Evolutionary conservation across 2,329 filamentous ascomycete species (phyloP), one percentile per base, ranked within the genome.

Genomic region (Monosporascus sp.): DNA sequence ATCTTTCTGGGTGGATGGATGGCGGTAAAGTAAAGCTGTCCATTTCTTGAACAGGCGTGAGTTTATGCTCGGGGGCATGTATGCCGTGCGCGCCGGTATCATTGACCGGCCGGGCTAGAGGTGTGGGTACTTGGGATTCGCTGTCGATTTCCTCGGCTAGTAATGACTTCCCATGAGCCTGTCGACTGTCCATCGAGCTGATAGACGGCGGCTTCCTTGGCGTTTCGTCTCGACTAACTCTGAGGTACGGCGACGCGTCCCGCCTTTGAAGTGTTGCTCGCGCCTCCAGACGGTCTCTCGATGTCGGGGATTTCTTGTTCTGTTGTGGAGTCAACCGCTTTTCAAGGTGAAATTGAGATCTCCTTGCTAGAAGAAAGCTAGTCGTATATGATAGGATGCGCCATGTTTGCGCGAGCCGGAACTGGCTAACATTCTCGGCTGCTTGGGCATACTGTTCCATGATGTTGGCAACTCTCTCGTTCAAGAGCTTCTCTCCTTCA

Each of bases 371-470:
- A 1, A 87, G 70, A 14, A 84, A 65, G 20, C 72, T 69, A 58
- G 83, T 76, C 9, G 78, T 78, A 60, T 80, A 84, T 0, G 78
- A 76, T 20, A 87, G 63, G 14, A 85, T 74, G 31, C 82, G 77
- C 83, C 83, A 87, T 1, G 82, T 84, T 62, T 87, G 83, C 5
- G 83, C 81, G 0, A 87, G 72, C 1, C 83, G 76, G 61, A 81
- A 86, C 47, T 81, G 72, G 35, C 75, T 77, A 20, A 79, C 76
- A 3, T 69, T 70, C 58, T 85, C 81, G 2, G 83, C 80, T n/a
- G 79, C 77, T 24, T 68, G 70, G 3, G 82, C 82, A 60, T 80
- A 87, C 37, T 75, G 70, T 55, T 84, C 79, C 55, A 85, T 70
- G 8, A 84, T 82, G 2, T 60, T 55, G 1, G 65, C 63, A 2